phyloP scores from a whole-genome alignment of 2,329 filamentous ascomycete genomes.

The Penicillium paneum region DNA sequence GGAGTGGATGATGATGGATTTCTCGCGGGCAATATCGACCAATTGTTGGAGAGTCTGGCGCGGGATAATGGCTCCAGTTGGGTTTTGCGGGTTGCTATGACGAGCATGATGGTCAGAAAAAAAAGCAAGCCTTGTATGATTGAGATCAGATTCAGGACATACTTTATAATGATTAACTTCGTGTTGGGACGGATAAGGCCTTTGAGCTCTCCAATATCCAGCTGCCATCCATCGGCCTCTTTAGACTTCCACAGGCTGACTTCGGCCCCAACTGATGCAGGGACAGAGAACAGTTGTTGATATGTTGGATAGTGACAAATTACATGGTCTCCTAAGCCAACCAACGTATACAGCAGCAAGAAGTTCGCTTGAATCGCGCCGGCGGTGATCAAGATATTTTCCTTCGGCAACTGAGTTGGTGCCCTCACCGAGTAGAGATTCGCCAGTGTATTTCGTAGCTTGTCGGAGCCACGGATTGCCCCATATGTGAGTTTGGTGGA shows the following conservation, averaged over 20 bases:
- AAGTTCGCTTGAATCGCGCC: conserved; percentile 85
- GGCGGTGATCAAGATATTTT: conserved; percentile 71
- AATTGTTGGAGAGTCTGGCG: conserved; percentile 59
- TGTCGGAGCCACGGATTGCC: conserved; percentile 64
- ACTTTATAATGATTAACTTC: conserved; percentile 62
- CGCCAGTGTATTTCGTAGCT: conserved; percentile 63
- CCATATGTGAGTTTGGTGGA: conserved; percentile 68
- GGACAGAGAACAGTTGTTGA: conserved; percentile 76
- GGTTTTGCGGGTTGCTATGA: conserved; percentile 71
- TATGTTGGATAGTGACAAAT: conserved; percentile 85
- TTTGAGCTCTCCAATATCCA: conserved; percentile 65
- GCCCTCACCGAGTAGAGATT: conserved; percentile 60
- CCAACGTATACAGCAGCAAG: conserved; percentile 68
- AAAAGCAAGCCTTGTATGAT: not conserved
- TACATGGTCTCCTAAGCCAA: conserved; percentile 74
- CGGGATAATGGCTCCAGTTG: conserved; percentile 61
- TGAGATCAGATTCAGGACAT: conserved; percentile 3
- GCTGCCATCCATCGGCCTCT: conserved; percentile 62
- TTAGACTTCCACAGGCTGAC: conserved; percentile 73
- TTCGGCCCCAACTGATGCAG: conserved; percentile 69
- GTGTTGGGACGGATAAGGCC: conserved; percentile 53
- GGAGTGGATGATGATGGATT: conserved; percentile 64
- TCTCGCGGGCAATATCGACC: conserved; percentile 60
- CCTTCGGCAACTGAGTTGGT: conserved; percentile 47
- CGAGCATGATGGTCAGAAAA: not conserved